These are phyloP conservation scores for Aspergillus heteromorphus DNA, from an alignment of 495 filamentous ascomycete genomes.

Conservation along the genomic window DNA sequence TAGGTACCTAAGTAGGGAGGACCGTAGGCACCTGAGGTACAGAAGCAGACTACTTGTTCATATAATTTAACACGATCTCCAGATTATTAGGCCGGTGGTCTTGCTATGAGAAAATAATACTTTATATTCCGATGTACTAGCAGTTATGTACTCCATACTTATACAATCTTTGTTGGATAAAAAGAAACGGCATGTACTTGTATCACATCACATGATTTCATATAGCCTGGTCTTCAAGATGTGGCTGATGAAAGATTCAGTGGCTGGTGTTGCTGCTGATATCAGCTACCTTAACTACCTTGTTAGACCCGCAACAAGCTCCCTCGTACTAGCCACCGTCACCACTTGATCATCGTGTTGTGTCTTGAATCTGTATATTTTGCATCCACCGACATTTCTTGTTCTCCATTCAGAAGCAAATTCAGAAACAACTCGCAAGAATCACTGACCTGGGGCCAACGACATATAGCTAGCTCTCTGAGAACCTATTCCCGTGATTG, in stretches of 20 bases:
- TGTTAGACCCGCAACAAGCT: neutral
- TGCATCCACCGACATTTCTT: neutral
- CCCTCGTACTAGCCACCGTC: neutral
- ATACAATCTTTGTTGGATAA: no score
- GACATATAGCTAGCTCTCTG: neutral
- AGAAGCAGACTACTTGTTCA: no score
- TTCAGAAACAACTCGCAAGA: neutral
- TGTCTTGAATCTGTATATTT: neutral
- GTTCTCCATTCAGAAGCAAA: no score
- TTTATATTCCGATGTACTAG: no score
- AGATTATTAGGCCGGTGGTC: no score
- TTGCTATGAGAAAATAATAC: no score
- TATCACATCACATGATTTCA: neutral
- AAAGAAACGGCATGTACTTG: no score
- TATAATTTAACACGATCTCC: no score
- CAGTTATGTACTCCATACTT: no score
- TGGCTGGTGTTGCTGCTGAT: conserved; percentile 4
- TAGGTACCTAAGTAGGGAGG: no score
- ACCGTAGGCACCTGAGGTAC: no score
- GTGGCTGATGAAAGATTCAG: neutral
- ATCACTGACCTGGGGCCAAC: neutral
- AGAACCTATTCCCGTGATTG: neutral
- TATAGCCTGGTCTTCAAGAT: neutral
- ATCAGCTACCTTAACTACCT: neutral
- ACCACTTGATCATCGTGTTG: neutral